Percentiles rank a stretch among this genome's conserved stretches.
Evolutionary conservation across 768 basidiomycete species (phyloP).

Genomic region (Melanogaster broomeanus): DNA sequence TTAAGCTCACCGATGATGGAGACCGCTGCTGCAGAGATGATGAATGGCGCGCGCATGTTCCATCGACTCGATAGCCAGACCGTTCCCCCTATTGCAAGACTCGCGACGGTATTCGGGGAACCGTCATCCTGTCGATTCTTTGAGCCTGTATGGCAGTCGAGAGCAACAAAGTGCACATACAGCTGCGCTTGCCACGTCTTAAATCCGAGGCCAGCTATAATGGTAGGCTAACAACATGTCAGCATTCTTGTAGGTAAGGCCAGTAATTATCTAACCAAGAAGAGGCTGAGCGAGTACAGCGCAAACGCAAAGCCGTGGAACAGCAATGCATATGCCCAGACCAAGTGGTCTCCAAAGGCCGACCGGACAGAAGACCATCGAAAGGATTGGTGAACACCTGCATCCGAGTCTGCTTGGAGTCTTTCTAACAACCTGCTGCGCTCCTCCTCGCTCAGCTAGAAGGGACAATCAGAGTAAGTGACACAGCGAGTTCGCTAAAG

Average conservation of each 20-base stretch:
- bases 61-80: conserved; percentile 53
- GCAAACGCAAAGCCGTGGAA: conserved; percentile 66
- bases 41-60: conserved; percentile 51
- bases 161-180: conserved; percentile 30
- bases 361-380: conserved; percentile 58
- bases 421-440: conserved; percentile 49
- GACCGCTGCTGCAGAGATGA: conserved; percentile 48
- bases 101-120: conserved; percentile 58
- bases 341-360: conserved; percentile 57
- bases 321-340: conserved; percentile 60
- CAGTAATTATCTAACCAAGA: conserved; percentile 38
- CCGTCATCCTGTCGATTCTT: conserved; percentile 44
- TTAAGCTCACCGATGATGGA: conserved; percentile 50
- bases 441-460: conserved; percentile 54
- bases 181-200: conserved; percentile 61
- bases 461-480: not conserved
- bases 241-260: not conserved
- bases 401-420: conserved; percentile 55
- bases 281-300: conserved; percentile 57
- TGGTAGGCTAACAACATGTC: conserved; percentile 47
- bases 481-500: not conserved
- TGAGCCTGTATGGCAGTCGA: not conserved
- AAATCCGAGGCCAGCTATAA: conserved; percentile 59
- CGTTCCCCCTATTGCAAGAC: conserved; percentile 48
- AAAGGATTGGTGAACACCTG: conserved; percentile 53